Evolutionary conservation across 2,329 filamentous ascomycete species (phyloP).

Genomic region (Thermothelomyces thermophilus): DNA sequence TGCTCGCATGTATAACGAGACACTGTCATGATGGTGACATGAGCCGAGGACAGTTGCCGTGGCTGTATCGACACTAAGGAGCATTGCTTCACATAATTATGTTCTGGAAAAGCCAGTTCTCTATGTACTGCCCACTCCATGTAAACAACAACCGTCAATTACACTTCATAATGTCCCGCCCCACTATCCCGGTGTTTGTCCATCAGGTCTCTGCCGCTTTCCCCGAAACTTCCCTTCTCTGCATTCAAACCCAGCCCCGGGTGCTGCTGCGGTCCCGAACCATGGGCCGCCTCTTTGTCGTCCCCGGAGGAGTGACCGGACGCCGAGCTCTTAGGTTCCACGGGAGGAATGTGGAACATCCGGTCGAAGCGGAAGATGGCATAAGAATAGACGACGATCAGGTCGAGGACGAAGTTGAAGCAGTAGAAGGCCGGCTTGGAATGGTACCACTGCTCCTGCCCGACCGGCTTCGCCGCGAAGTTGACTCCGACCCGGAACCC

Average conservation of each 20-base stretch:
- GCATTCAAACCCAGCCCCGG: not conserved
- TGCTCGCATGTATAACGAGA: too few species aligned
- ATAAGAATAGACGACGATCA: constrained; percentile 62
- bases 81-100: too few species aligned
- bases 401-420: constrained; percentile 73
- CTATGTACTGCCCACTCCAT: too few species aligned
- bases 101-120: too few species aligned
- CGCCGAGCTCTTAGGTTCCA: constrained; percentile 46
- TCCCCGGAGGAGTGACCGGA: constrained; percentile 42
- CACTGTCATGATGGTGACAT: too few species aligned
- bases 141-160: too few species aligned
- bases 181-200: not conserved
- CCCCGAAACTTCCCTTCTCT: not conserved
- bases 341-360: constrained; percentile 61
- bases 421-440: constrained; percentile 68
- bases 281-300: not conserved
- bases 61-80: too few species aligned
- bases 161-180: not conserved
- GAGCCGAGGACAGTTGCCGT: too few species aligned
- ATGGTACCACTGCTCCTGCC: constrained; percentile 62
- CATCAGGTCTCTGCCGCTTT: not conserved
- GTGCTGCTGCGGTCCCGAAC: not conserved
- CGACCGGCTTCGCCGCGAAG: constrained; percentile 45
- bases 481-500: constrained; percentile 57
- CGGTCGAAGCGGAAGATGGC: constrained; percentile 63